Conservation (phyloP, 164 flowering plant species). For the Macadamia tetraphylla region DNA sequence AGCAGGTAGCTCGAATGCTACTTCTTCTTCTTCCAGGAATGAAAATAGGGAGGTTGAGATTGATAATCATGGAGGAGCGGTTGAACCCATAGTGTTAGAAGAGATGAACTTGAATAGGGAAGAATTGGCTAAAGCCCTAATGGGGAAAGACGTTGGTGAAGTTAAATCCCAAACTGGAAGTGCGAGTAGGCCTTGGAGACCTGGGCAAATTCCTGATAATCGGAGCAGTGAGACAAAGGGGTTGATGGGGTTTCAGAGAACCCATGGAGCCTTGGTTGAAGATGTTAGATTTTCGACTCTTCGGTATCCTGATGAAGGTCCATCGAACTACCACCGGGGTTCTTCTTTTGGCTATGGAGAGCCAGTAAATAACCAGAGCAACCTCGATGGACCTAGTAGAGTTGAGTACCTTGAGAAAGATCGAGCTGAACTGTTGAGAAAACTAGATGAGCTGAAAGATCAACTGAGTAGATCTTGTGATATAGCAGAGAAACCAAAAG, state of each 20-base stretch:
- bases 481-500: conserved; percentile 37
- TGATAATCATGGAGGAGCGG: conserved; percentile 7
- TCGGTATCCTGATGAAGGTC: conserved; percentile 34
- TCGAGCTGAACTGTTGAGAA: conserved; percentile 61
- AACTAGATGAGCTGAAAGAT: conserved; percentile 69
- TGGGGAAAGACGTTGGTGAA: conserved; percentile 18
- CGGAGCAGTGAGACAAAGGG: conserved; percentile 18
- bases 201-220: conserved; percentile 10
- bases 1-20: conserved; percentile 8
- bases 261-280: conserved; percentile 15
- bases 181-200: conserved; percentile 9
- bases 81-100: not conserved
- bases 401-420: conserved; percentile 48
- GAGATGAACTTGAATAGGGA: conserved; percentile 9
- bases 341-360: conserved; percentile 24
- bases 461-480: conserved; percentile 57
- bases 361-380: conserved; percentile 13
- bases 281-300: conserved; percentile 21
- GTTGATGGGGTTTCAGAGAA: conserved; percentile 11
- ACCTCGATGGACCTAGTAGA: conserved; percentile 20
- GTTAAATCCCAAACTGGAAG: conserved; percentile 14
- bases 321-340: conserved; percentile 28
- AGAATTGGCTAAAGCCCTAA: conserved; percentile 8
- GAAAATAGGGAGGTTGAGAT: conserved; percentile 12
- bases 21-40: conserved; percentile 18